phyloP scores from a whole-genome alignment of 139 green algal genomes.

The Edaphochlamys debaryana region DNA sequence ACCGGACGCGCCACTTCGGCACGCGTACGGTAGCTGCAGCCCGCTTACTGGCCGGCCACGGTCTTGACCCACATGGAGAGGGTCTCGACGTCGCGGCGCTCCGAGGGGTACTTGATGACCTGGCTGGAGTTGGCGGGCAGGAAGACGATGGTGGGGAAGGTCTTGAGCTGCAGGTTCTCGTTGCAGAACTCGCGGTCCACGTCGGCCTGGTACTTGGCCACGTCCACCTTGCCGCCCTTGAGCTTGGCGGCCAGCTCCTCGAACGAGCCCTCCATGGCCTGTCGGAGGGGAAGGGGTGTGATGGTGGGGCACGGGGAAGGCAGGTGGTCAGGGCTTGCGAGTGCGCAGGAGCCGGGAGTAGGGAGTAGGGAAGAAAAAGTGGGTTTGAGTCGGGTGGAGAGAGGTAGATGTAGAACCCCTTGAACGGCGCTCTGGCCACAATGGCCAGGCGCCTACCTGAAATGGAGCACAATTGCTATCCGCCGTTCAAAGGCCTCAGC shows the following conservation, averaged over 20 bases:
- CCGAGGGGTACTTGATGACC: slow-evolving; percentile 85
- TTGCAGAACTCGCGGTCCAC: slow-evolving; percentile 82
- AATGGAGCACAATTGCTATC: not conserved
- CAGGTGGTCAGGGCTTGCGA: too few relatives aligned
- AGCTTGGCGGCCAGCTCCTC: slow-evolving; percentile 74
- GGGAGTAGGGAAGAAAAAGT: too few relatives aligned
- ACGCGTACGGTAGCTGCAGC: not conserved
- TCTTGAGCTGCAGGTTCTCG: slow-evolving; percentile 82
- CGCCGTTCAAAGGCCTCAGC: slow-evolving; percentile 29
- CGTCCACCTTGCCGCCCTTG: slow-evolving; percentile 59
- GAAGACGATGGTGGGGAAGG: slow-evolving; percentile 93
- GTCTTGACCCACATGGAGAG: slow-evolving; percentile 88
- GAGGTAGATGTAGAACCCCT: not conserved
- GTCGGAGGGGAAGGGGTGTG: too few relatives aligned
- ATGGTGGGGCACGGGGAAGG: too few relatives aligned
- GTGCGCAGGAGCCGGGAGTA: too few relatives aligned
- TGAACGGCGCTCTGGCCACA: slow-evolving; percentile 8
- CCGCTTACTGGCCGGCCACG: slow-evolving; percentile 55
- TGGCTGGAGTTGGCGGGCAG: slow-evolving; percentile 68
- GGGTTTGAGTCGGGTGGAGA: too few relatives aligned
- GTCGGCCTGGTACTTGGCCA: slow-evolving; percentile 77
- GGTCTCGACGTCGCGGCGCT: slow-evolving; percentile 85
- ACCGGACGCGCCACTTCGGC: too few relatives aligned
- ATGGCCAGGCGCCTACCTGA: slow-evolving; percentile 3
- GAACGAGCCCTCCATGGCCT: slow-evolving; percentile 85